These are phyloP conservation scores for Musa itinerans DNA, from an alignment of 176 grass and related monocot species.

Conservation along the genomic window DNA sequence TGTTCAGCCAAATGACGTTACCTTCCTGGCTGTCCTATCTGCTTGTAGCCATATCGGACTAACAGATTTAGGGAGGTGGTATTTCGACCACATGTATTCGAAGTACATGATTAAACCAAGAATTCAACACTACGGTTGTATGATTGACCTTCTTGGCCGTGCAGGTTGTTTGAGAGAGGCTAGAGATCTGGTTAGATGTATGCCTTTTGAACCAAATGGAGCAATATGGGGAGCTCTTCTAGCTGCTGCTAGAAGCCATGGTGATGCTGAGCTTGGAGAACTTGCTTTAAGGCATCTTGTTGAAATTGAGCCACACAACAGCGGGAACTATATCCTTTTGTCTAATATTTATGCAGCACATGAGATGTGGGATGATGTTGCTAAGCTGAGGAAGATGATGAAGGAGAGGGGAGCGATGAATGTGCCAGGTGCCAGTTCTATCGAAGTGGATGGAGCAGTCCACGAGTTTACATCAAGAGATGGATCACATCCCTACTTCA, in stretches of 20 bases:
- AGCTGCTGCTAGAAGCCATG: slow-evolving; percentile 54
- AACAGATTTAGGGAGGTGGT: slow-evolving; percentile 49
- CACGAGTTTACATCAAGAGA: slow-evolving; percentile 77
- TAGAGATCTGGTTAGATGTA: slow-evolving; percentile 38
- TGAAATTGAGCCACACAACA: slow-evolving; percentile 64
- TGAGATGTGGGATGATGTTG: slow-evolving; percentile 53
- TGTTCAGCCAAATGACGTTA: slow-evolving; percentile 49
- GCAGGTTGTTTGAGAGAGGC: slow-evolving; percentile 54
- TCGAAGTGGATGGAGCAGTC: slow-evolving; percentile 62
- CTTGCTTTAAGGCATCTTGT: slow-evolving; percentile 56
- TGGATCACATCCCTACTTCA: slow-evolving; percentile 63
- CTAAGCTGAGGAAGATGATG: slow-evolving; percentile 55
- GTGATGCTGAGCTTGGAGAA: slow-evolving; percentile 56
- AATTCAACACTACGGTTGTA: slow-evolving; percentile 73
- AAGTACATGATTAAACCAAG: slow-evolving; percentile 43
- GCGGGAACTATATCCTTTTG: slow-evolving; percentile 62
- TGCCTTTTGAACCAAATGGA: slow-evolving; percentile 76
- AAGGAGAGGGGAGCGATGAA: slow-evolving; percentile 52
- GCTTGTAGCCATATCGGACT: slow-evolving; percentile 52
- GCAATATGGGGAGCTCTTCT: slow-evolving; percentile 83
- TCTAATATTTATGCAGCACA: slow-evolving; percentile 68
- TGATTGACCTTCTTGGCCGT: slow-evolving; percentile 63
- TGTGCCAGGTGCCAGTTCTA: slow-evolving; percentile 64
- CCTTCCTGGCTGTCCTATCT: slow-evolving; percentile 57
- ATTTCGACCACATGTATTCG: slow-evolving; percentile 50